A percentile compares a stretch with the other conserved stretches of the same genome.
Evolutionary conservation across 2,329 filamentous ascomycete species (phyloP).

Genomic region (Apiospora marii): DNA sequence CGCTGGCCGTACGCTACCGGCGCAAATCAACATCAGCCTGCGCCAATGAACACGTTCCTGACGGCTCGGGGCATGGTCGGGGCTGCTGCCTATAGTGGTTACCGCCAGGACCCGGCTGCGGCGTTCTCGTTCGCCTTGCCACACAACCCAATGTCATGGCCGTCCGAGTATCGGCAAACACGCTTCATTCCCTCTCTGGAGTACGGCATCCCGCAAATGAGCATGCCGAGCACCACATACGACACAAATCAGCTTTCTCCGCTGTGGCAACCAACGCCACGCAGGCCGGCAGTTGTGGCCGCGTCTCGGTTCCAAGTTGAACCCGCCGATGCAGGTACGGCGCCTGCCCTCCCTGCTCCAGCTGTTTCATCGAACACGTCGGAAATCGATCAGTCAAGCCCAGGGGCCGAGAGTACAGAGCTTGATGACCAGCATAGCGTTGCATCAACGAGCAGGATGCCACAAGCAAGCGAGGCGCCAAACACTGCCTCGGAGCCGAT

Average conservation of each 20-base stretch:
- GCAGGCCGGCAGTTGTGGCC: conserved; percentile 69
- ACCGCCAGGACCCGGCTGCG: conserved; percentile 63
- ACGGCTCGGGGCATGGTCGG: conserved; percentile 57
- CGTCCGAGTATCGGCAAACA: conserved; percentile 67
- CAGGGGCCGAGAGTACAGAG: conserved; percentile 59
- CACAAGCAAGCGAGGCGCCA: no score
- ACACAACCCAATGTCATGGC: conserved; percentile 57
- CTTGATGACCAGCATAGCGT: no score
- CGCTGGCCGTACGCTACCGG: conserved; percentile 53
- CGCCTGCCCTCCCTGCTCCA: conserved; percentile 59
- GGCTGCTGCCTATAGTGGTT: conserved; percentile 64
- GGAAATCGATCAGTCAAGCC: conserved; percentile 72
- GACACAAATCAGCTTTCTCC: conserved; percentile 79
- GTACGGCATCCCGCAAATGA: conserved; percentile 77
- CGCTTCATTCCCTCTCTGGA: conserved; percentile 72
- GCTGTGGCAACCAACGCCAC: conserved; percentile 75
- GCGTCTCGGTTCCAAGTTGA: conserved; percentile 65
- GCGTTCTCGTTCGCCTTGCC: conserved; percentile 66
- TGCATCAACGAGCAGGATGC: no score
- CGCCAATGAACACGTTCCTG: neutral
- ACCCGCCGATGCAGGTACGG: conserved; percentile 66
- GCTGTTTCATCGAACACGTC: conserved; percentile 57
- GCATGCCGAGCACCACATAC: conserved; percentile 71
- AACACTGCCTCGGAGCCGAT: no score
- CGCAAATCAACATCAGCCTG: conserved; percentile 52